Evolutionary conservation across 345 rosid species (phyloP), one percentile per base, ranked within the genome.

Genomic region (Draba incana): DNA sequence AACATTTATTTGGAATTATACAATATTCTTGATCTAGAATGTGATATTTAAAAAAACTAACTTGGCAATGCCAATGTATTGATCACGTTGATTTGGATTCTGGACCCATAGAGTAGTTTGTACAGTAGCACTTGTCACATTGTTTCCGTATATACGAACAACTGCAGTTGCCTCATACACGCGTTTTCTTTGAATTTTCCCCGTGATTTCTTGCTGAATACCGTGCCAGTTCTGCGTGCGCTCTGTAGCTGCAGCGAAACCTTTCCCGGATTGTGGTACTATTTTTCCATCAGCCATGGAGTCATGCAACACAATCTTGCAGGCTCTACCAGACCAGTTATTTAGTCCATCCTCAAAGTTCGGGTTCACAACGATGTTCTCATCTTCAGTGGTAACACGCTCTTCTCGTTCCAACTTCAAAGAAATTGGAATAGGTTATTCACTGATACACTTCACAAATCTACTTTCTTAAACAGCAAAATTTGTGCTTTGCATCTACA

Each of bases 241-340:
- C 16, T 68, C 96, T 13, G 94, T 86, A 9, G 98, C 85, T 10
- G 85, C 15, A 35, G 89, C 98, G 43, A 88, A 90, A 64, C 56
- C 78, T 70, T 84, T 90, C 10, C 96, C 97, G 4, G 83, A 71
- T 68, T 66, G 60, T 1, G 92, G 97, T 57, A 90, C 57, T 72
- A 90, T 83, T 78, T 81, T 90, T 33, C 94, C 90, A 72, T 81
- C 92, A 6, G 75, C 92, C 80, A 85, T 81, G 31, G 98, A 88
- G 48, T 90, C 96, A 66, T 83, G 90, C 38, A 84, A 76, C 58
- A 51, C 77, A 62, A 90, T 64, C 74, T 81, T 87, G 85, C 97
- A 90, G 71, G 89, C 86, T 83, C 94, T 87, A 50, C 90, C 96
- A 1, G 97, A 80, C 98, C 96, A 90, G 72, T 87, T 84, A 67